Percentiles rank a stretch among this genome's conserved stretches.
phyloP scores from a whole-genome alignment of 306 rosid species.

The Pachyrhizus erosus region DNA sequence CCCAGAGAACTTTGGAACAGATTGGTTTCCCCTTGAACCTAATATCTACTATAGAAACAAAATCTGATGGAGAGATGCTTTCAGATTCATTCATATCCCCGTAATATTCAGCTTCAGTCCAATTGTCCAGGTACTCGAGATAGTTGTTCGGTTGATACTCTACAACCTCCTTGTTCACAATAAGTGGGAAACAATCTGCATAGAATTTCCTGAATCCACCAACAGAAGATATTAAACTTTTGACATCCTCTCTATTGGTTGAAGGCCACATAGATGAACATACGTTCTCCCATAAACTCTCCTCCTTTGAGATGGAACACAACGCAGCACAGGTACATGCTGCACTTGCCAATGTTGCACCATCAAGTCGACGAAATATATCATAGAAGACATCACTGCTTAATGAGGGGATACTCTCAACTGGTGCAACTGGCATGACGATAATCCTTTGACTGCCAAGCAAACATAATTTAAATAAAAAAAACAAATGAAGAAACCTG shows the following conservation, averaged over 20 bases:
- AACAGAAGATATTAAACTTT: conserved; percentile 61
- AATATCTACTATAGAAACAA: conserved; percentile 77
- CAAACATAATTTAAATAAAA: conserved; percentile 31
- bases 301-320: conserved; percentile 77
- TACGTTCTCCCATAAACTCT: conserved; percentile 77
- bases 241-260: conserved; percentile 76
- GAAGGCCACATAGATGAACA: conserved; percentile 87
- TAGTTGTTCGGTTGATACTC: conserved; percentile 53
- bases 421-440: conserved; percentile 53
- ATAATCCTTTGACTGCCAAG: conserved; percentile 46
- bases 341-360: conserved; percentile 76
- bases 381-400: conserved; percentile 78
- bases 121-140: conserved; percentile 71
- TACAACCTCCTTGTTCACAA: conserved; percentile 65
- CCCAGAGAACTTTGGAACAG: conserved; percentile 84
- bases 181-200: conserved; percentile 83
- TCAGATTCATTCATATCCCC: conserved; percentile 63
- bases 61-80: conserved; percentile 66
- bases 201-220: conserved; percentile 84
- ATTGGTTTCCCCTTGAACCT: conserved; percentile 68
- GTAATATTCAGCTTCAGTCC: conserved; percentile 79
- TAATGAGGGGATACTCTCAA: conserved; percentile 60
- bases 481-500: conserved; percentile 9
- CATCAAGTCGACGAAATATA: conserved; percentile 77
- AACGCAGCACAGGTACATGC: conserved; percentile 78